A percentile compares a stretch with the other conserved stretches of the same genome.
Evolutionary conservation across 2,329 filamentous ascomycete species (phyloP).

Genomic region (Aureobasidium sp.): DNA sequence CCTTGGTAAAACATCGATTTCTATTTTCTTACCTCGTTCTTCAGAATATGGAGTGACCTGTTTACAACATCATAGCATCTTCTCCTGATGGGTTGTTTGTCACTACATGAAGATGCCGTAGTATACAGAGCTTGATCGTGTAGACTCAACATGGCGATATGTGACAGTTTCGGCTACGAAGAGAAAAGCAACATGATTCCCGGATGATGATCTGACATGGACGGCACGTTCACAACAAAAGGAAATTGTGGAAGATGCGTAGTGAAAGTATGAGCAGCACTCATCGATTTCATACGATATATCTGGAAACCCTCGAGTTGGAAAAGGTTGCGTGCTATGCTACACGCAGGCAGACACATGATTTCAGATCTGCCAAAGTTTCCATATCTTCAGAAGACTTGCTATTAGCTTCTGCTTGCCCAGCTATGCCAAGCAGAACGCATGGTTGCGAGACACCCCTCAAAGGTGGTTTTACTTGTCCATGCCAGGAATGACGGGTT

Average conservation of each 20-base stretch:
- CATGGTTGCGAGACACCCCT: not conserved
- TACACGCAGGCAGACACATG: not conserved
- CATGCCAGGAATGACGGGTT: not conserved
- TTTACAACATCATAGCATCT: too few relatives aligned
- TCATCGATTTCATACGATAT: not conserved
- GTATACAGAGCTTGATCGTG: too few relatives aligned
- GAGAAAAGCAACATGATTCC: too few relatives aligned
- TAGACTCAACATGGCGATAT: too few relatives aligned
- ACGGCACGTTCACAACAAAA: not conserved
- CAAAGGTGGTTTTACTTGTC: not conserved
- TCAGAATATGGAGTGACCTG: too few relatives aligned
- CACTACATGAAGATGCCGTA: too few relatives aligned
- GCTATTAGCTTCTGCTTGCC: too few relatives aligned
- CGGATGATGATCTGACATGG: not conserved
- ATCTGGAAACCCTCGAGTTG: not conserved
- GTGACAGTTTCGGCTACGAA: too few relatives aligned
- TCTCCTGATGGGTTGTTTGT: too few relatives aligned
- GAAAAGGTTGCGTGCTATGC: not conserved
- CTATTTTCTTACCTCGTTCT: not conserved
- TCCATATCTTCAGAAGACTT: too few relatives aligned
- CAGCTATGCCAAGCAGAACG: too few relatives aligned
- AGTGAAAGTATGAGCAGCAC: not conserved
- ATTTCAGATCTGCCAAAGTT: not conserved
- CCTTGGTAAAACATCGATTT: not conserved
- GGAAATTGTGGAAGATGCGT: not conserved